Base-by-base conservation (phyloP, 208 protist genomes). In the Leishmania tarentolae region DNA sequence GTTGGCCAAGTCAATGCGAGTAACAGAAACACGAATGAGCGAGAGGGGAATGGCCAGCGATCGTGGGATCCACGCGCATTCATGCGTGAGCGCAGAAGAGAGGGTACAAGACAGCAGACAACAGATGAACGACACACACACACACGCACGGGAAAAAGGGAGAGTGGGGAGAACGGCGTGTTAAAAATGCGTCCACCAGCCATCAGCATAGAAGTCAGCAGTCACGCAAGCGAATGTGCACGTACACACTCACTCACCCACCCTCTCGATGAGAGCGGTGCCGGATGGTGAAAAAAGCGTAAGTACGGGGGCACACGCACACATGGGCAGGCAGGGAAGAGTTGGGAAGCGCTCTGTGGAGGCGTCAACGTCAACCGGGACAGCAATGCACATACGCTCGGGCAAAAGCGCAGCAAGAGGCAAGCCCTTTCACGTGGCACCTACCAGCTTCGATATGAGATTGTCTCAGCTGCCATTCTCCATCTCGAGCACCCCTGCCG, bases 401-500 rank as follows among this genome's bases (percentile, higher is more conserved):
- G 17, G n/a, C 50, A 57, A 28, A 42, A 7, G 13, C 37, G 46
- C 50, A 63, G 6, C 7, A 7, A 61, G n/a, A 61, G n/a, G 47
- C 44, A 11, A 35, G 47, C 46, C 68, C 3, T 3, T 50, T 46
- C 13, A 50, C 21, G 13, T n/a, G 71, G 73, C 61, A 65, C 24
- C 57, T 46, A 70, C 21, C 44, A 72, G 75, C 31, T 61, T 75
- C 46, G 35, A 44, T 2, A 73, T 73, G 15, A 84, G 63, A 59
- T 31, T 78, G 35, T 52, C 72, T 44, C 84, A 71, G n/a, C 72
- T 77, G 35, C 19, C 69, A 47, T 74, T 78, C 59, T 76, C 76
- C 19, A 70, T 74, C 28, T 87, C 84, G 37, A 63, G 70, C 69
- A 78, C 4, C 52, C 76, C 73, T 52, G 31, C 7, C 8, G 37